Evolutionary conservation across 192 early-diverging fungal species (phyloP).

Genomic region (Phycomyces blakesleeanus): DNA sequence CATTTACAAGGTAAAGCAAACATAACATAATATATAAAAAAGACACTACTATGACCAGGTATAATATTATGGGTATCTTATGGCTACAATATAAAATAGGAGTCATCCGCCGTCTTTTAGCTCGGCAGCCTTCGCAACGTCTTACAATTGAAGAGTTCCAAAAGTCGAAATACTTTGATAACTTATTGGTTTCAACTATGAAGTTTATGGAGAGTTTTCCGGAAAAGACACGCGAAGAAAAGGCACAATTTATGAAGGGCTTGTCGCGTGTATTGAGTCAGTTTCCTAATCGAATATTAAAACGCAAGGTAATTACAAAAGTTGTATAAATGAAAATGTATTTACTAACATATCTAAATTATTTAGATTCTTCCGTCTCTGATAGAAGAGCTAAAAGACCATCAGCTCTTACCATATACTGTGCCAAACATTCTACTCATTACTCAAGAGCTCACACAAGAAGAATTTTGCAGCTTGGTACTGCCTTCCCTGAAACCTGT

Average conservation of each 20-base stretch:
- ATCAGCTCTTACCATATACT: slow-evolving; percentile 62
- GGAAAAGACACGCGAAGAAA: slow-evolving; percentile 74
- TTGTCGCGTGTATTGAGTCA: slow-evolving; percentile 64
- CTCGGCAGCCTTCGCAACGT: slow-evolving; percentile 48
- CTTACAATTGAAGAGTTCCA: slow-evolving; percentile 65
- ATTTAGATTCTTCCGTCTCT: slow-evolving; percentile 64
- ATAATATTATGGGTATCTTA: too few relatives aligned
- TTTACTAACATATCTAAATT: neutral
- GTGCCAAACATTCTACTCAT: slow-evolving; percentile 78
- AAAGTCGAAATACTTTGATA: slow-evolving; percentile 70
- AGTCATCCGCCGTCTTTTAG: slow-evolving; percentile 52
- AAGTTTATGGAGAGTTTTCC: slow-evolving; percentile 76
- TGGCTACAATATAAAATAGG: slow-evolving; percentile 30
- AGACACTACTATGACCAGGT: too few relatives aligned
- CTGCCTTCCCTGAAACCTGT: slow-evolving; percentile 61
- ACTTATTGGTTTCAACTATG: slow-evolving; percentile 72
- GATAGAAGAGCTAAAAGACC: slow-evolving; percentile 72
- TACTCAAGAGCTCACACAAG: slow-evolving; percentile 49
- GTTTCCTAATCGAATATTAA: slow-evolving; percentile 65
- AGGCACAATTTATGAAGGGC: slow-evolving; percentile 76
- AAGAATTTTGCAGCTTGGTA: slow-evolving; percentile 63
- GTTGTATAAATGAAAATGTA: neutral
- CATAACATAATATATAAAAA: slow-evolving; percentile 20
- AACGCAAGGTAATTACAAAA: slow-evolving; percentile 53
- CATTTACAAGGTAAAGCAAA: slow-evolving; percentile 35